Percentiles rank a stretch among this genome's conserved stretches.
These are phyloP conservation scores for Diophrys appendiculata DNA, from an alignment of 73 alveolate genomes.

Conservation along the genomic window DNA sequence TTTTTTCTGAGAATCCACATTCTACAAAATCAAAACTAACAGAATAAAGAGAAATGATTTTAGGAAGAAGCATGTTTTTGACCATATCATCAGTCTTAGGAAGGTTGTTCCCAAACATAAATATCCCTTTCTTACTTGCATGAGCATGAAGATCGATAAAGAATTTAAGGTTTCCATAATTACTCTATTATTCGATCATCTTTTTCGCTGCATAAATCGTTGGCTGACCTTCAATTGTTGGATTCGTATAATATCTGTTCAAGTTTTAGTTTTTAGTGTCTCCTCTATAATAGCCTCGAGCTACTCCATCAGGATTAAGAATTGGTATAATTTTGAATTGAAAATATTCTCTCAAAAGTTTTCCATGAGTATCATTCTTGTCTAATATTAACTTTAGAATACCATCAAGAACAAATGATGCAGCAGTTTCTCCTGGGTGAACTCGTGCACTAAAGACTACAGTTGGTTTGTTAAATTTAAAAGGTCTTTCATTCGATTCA, in stretches of 20 bases:
- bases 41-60: slow-evolving; percentile 81
- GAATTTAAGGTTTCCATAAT: slow-evolving; percentile 30
- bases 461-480: slow-evolving; percentile 28
- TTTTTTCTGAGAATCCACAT: slow-evolving; percentile 82
- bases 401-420: slow-evolving; percentile 87
- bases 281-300: slow-evolving; percentile 75
- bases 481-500: slow-evolving; percentile 8
- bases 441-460: slow-evolving; percentile 92
- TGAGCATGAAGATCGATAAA: slow-evolving; percentile 77
- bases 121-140: slow-evolving; percentile 64
- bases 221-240: slow-evolving; percentile 66
- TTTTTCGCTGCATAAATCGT: slow-evolving; percentile 78
- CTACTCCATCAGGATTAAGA: slow-evolving; percentile 87
- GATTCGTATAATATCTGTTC: slow-evolving; percentile 73
- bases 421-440: slow-evolving; percentile 98
- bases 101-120: slow-evolving; percentile 65
- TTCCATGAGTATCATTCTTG: slow-evolving; percentile 46
- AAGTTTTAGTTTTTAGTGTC: slow-evolving; percentile 74
- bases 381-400: slow-evolving; percentile 73
- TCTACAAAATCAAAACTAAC: slow-evolving; percentile 87
- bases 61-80: slow-evolving; percentile 72
- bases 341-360: slow-evolving; percentile 66
- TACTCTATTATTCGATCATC: slow-evolving; percentile 60
- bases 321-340: slow-evolving; percentile 79
- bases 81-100: slow-evolving; percentile 20